Conservation (phyloP, 768 basidiomycete genomes). For the Lentinula edodes region DNA sequence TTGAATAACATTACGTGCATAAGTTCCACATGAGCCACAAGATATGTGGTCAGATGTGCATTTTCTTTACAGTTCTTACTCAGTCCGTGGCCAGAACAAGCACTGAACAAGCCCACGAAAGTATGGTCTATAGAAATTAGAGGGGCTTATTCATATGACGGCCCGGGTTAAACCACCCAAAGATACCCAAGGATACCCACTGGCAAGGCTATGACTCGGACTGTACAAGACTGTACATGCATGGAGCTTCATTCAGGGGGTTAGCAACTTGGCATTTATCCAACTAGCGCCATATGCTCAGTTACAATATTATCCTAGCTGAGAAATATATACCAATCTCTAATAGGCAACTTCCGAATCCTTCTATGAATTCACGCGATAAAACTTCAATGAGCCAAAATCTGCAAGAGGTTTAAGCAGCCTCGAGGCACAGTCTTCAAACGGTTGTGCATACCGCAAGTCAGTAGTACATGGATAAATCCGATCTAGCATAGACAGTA, state of each 20-base stretch:
- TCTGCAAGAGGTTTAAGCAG: background rate
- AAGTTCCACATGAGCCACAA: no score
- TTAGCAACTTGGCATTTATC: background rate
- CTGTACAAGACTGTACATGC: background rate
- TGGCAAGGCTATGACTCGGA: no score
- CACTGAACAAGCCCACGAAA: no score
- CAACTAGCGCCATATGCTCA: background rate
- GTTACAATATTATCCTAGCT: background rate
- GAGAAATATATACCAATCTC: background rate
- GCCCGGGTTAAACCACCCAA: no score
- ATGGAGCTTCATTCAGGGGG: background rate
- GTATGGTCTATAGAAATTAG: no score
- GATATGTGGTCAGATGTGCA: no score
- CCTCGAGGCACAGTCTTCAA: background rate
- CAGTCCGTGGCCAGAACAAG: no score
- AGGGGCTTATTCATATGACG: no score
- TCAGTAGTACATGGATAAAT: background rate
- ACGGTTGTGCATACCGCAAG: background rate
- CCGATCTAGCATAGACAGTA: background rate
- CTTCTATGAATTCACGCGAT: background rate
- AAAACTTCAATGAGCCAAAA: background rate
- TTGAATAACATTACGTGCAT: no score
- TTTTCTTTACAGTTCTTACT: no score
- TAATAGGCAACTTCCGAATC: background rate
- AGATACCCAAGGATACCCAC: no score